A percentile compares a stretch with the other conserved stretches of the same genome.
These are phyloP conservation scores for Cnidoscolus chayamansa DNA, from an alignment of 441 rosid species.

Conservation along the genomic window DNA sequence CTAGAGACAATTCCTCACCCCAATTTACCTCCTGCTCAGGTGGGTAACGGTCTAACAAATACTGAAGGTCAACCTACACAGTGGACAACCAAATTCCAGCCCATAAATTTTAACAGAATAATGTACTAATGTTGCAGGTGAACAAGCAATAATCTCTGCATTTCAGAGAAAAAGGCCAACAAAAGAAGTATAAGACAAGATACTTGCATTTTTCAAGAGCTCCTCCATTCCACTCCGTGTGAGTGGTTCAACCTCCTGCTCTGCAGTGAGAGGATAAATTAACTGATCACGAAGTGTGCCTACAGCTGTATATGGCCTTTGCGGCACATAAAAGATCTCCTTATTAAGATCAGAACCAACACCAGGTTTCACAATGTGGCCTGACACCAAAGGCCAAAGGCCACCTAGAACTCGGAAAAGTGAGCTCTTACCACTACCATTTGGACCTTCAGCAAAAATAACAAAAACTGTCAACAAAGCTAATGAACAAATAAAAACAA, in stretches of 20 bases:
- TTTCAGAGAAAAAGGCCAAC: constrained; percentile 3
- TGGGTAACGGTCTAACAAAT: constrained; percentile 91
- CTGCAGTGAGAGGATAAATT: constrained; percentile 89
- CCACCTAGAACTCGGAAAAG: constrained; percentile 99
- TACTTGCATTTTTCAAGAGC: constrained; percentile 79
- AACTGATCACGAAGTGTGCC: constrained; percentile 98
- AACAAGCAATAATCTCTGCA: background rate
- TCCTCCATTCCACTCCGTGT: constrained; percentile 83
- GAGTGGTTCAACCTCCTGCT: constrained; percentile 68
- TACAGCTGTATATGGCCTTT: constrained; percentile 96
- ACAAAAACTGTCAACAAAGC: background rate
- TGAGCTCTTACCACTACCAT: constrained; percentile 99
- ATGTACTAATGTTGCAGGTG: constrained; percentile 10
- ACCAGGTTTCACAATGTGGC: constrained; percentile 98
- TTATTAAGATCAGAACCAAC: constrained; percentile 98
- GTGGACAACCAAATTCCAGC: constrained; percentile 14
- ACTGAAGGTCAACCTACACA: constrained; percentile 89
- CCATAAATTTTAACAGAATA: constrained; percentile 10
- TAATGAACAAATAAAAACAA: background rate
- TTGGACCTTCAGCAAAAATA: constrained; percentile 75
- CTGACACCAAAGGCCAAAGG: constrained; percentile 96
- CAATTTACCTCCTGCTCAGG: constrained; percentile 88
- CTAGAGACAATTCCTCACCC: constrained; percentile 98
- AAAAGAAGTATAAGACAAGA: constrained; percentile 25
- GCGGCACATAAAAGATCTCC: constrained; percentile 98